Evolutionary conservation across 495 filamentous ascomycete genomes (phyloP).

Genomic region (Trichoderma erinaceum): DNA sequence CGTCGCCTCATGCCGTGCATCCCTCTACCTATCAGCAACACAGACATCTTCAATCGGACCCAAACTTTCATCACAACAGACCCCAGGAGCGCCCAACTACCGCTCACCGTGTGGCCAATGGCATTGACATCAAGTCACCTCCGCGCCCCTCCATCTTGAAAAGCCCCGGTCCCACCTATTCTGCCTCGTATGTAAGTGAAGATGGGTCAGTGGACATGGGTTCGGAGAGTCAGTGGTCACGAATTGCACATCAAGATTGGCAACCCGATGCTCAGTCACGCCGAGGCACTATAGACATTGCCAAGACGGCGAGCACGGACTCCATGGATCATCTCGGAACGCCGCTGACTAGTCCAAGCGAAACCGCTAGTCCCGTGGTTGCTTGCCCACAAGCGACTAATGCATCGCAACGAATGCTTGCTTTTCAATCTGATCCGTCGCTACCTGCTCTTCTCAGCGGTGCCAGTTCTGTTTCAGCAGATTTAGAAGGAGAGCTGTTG

Average conservation of each 20-base stretch:
- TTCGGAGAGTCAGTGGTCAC: background rate
- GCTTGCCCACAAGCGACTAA: slow-evolving; percentile 48
- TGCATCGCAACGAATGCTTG: slow-evolving; percentile 51
- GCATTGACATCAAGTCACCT: background rate
- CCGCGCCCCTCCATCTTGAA: background rate
- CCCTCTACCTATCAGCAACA: slow-evolving; percentile 31
- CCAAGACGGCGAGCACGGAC: slow-evolving; percentile 29
- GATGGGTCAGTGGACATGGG: slow-evolving; percentile 4
- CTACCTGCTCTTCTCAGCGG: slow-evolving; percentile 70
- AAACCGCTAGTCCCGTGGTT: slow-evolving; percentile 51
- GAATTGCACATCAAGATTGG: background rate
- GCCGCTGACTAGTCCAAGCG: slow-evolving; percentile 44
- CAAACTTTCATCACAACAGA: slow-evolving; percentile 41
- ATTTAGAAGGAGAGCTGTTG: slow-evolving; percentile 49
- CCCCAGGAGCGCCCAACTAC: slow-evolving; percentile 35
- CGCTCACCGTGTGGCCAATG: slow-evolving; percentile 33
- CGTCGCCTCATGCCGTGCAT: slow-evolving; percentile 23
- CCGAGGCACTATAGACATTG: background rate
- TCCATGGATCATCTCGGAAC: slow-evolving; percentile 33
- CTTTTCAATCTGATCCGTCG: slow-evolving; percentile 66
- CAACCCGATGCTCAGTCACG: slow-evolving; percentile 22
- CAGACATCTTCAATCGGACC: slow-evolving; percentile 37
- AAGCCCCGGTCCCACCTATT: background rate
- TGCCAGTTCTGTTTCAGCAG: slow-evolving; percentile 71
- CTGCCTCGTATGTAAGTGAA: background rate